These are phyloP conservation scores for Aphanoascus verrucosus DNA, from an alignment of 2,329 filamentous ascomycete genomes.

Conservation along the genomic window DNA sequence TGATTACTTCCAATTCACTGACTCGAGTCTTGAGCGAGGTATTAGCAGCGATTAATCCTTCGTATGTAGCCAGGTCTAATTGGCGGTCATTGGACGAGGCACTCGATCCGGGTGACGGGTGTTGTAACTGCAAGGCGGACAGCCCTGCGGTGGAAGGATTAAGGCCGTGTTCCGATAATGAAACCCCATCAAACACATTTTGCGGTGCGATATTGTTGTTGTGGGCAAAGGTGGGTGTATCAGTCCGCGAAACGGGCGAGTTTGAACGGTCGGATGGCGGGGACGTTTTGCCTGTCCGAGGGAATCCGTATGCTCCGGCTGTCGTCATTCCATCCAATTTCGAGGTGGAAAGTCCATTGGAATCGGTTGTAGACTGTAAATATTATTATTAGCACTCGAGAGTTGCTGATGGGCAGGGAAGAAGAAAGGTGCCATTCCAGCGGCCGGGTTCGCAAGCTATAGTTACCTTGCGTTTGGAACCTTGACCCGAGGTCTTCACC, in stretches of 20 bases:
- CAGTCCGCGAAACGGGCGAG: slow-evolving; percentile 68
- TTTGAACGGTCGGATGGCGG: slow-evolving; percentile 65
- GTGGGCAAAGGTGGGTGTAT: slow-evolving; percentile 64
- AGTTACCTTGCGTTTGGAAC: slow-evolving; percentile 70
- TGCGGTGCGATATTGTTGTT: slow-evolving; percentile 59
- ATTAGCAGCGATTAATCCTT: slow-evolving; percentile 69
- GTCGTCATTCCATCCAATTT: slow-evolving; percentile 46
- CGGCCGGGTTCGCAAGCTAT: neutral
- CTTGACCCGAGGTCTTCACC: slow-evolving; percentile 75
- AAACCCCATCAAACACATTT: slow-evolving; percentile 64
- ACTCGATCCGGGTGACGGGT: slow-evolving; percentile 50
- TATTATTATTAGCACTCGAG: slow-evolving; percentile 5
- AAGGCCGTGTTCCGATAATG: slow-evolving; percentile 58
- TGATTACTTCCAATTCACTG: slow-evolving; percentile 90
- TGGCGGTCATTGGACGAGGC: slow-evolving; percentile 51
- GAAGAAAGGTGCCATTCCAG: slow-evolving; percentile 20
- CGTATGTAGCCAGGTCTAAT: slow-evolving; percentile 62
- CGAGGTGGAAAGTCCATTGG: slow-evolving; percentile 49
- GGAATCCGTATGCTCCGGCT: slow-evolving; percentile 47
- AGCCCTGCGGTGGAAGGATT: slow-evolving; percentile 44
- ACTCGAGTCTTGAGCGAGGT: slow-evolving; percentile 88
- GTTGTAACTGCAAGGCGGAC: slow-evolving; percentile 42
- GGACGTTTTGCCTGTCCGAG: slow-evolving; percentile 58
- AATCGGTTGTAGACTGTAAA: slow-evolving; percentile 38
- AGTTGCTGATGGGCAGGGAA: slow-evolving; percentile 10